Evolutionary conservation across 1,284 basidiomycete species (phyloP).

Genomic region (Xerocomus amazonicus): DNA sequence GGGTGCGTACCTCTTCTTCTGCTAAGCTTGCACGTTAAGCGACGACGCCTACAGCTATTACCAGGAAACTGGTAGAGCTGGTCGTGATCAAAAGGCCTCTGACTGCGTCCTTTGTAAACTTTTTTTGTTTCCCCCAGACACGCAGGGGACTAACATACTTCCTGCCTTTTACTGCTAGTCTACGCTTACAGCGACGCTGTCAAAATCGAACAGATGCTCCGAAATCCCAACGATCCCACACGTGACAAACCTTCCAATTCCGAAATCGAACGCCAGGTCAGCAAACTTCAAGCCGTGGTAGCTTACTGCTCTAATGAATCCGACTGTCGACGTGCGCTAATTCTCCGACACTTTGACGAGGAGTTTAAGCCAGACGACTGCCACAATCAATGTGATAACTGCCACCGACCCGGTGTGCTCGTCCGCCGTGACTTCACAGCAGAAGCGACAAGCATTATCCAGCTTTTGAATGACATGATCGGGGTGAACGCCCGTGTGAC

Average conservation of each 20-base stretch:
- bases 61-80: conserved; percentile 85
- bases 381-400: conserved; percentile 72
- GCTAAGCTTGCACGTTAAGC: conserved; percentile 1
- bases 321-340: conserved; percentile 83
- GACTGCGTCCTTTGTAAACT: conserved; percentile 57
- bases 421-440: conserved; percentile 51
- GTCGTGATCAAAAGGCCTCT: conserved; percentile 68
- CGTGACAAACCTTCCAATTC: conserved; percentile 34
- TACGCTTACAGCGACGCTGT: conserved; percentile 54
- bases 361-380: conserved; percentile 59
- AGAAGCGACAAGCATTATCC: conserved; percentile 46
- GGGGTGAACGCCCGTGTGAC: conserved; percentile 37
- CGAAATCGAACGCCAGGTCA: conserved; percentile 57
- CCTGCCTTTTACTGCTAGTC: conserved; percentile 35
- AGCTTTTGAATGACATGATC: conserved; percentile 50
- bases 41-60: conserved; percentile 50
- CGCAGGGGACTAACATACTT: neutral
- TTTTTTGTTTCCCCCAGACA: neutral
- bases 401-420: conserved; percentile 45
- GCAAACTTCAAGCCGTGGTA: conserved; percentile 51
- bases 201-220: conserved; percentile 50
- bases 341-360: conserved; percentile 75
- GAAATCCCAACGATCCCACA: conserved; percentile 37
- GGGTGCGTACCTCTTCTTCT: conserved; percentile 37
- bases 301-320: conserved; percentile 79